Evolutionary conservation across 805 yeast genomes (phyloP).

Genomic region (Kluyveromyces dobzhanskii): DNA sequence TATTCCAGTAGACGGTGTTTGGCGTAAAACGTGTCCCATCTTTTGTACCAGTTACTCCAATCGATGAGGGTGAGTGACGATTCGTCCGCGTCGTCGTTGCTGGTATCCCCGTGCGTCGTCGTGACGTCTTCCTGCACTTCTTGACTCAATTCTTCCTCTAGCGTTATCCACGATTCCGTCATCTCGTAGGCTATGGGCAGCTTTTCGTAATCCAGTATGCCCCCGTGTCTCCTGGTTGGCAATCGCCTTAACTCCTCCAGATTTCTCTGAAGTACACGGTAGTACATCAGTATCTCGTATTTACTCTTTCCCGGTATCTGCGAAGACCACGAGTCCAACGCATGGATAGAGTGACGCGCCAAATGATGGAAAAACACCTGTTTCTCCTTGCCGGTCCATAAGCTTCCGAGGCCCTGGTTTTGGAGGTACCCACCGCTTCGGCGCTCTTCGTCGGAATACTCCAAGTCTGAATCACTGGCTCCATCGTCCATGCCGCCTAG

Average conservation of each 20-base stretch:
- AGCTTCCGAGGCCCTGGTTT: slow-evolving; percentile 14
- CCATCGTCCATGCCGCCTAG: slow-evolving; percentile 7
- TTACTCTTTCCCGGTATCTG: slow-evolving; percentile 18
- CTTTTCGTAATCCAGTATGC: slow-evolving; percentile 16
- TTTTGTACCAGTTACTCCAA: slow-evolving; percentile 20
- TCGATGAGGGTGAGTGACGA: slow-evolving; percentile 6
- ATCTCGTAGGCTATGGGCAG: slow-evolving; percentile 29
- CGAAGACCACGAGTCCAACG: slow-evolving; percentile 24
- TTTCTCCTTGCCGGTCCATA: slow-evolving; percentile 25
- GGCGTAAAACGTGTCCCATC: slow-evolving; percentile 24
- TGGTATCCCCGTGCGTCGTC: not conserved
- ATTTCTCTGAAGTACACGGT: slow-evolving; percentile 16
- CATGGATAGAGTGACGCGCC: slow-evolving; percentile 25
- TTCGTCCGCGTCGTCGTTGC: not conserved
- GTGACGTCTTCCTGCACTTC: slow-evolving; percentile 3
- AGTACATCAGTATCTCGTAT: slow-evolving; percentile 23
- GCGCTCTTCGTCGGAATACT: slow-evolving; percentile 6
- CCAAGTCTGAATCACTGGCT: slow-evolving; percentile 9
- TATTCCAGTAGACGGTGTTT: slow-evolving; percentile 14
- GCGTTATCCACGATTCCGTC: slow-evolving; percentile 19
- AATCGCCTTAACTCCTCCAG: slow-evolving; percentile 11
- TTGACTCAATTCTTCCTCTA: slow-evolving; percentile 21
- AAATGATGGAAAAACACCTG: slow-evolving; percentile 23
- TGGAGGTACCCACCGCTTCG: slow-evolving; percentile 1
- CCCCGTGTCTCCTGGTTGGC: slow-evolving; percentile 11